Evolutionary conservation across 805 yeast species (phyloP).

Genomic region (Saturnispora gosingensis): DNA sequence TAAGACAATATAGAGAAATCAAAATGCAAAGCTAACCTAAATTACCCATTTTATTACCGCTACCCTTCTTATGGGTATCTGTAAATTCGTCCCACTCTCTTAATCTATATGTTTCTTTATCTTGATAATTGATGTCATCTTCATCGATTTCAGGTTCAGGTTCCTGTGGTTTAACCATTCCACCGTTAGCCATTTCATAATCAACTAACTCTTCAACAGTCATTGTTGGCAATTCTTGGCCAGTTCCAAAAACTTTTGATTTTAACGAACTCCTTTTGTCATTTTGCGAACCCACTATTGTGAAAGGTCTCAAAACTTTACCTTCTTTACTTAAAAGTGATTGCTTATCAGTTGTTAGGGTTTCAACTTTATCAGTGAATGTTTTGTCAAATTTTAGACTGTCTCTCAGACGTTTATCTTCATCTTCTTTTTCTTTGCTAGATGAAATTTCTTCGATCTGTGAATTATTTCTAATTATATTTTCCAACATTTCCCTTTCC

Average conservation of each 20-base stretch:
- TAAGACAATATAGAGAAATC: background rate
- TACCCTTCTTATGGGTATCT: conserved; percentile 77
- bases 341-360: conserved; percentile 36
- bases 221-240: conserved; percentile 90
- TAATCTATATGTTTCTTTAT: conserved; percentile 60
- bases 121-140: conserved; percentile 52
- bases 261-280: conserved; percentile 42
- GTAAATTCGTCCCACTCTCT: conserved; percentile 92
- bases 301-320: conserved; percentile 75
- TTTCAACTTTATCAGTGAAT: conserved; percentile 45
- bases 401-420: conserved; percentile 9
- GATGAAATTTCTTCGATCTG: conserved; percentile 9
- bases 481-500: conserved; percentile 57
- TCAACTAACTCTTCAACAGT: conserved; percentile 86
- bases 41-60: conserved; percentile 72
- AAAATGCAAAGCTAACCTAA: conserved; percentile 34
- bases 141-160: conserved; percentile 44
- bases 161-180: conserved; percentile 45
- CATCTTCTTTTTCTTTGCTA: conserved; percentile 7
- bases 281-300: conserved; percentile 42
- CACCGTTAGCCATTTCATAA: conserved; percentile 77
- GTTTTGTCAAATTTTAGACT: conserved; percentile 29
- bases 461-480: conserved; percentile 20
- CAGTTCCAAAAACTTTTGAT: conserved; percentile 75
- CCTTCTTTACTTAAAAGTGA: conserved; percentile 59